Percentiles rank a stretch among this genome's conserved stretches.
Evolutionary conservation across 73 alveolate genomes (phyloP).

Genomic region (Tetrahymena elliotti): DNA sequence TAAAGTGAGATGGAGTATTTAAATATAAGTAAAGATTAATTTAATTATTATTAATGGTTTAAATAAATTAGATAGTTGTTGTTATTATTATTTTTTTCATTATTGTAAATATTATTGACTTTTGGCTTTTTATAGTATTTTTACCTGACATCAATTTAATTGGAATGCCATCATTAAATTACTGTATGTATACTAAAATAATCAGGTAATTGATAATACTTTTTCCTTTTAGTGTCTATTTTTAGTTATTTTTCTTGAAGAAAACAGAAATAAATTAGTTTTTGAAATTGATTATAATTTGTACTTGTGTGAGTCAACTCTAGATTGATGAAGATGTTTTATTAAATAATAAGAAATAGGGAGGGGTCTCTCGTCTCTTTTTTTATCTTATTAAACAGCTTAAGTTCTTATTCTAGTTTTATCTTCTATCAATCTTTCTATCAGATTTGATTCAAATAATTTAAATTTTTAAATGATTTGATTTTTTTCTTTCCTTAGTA

Average conservation of each 20-base stretch:
- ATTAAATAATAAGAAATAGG: no score
- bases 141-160: not conserved
- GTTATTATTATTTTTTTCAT: not conserved
- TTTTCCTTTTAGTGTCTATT: not conserved
- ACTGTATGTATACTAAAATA: no score
- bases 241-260: not conserved
- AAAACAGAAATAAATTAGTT: not conserved
- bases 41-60: not conserved
- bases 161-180: not conserved
- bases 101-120: no score
- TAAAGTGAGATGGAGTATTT: not conserved
- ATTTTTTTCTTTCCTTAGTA: no score
- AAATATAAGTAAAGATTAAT: not conserved
- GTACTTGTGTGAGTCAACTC: not conserved
- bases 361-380: no score
- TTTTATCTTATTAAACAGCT: no score
- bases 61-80: not conserved
- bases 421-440: no score
- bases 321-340: no score
- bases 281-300: not conserved
- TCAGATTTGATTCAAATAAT: no score
- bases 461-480: no score
- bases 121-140: not conserved
- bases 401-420: no score
- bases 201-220: not conserved